phyloP scores from a whole-genome alignment of 2,329 filamentous ascomycete species.

The Myriosclerotinia curreyana region DNA sequence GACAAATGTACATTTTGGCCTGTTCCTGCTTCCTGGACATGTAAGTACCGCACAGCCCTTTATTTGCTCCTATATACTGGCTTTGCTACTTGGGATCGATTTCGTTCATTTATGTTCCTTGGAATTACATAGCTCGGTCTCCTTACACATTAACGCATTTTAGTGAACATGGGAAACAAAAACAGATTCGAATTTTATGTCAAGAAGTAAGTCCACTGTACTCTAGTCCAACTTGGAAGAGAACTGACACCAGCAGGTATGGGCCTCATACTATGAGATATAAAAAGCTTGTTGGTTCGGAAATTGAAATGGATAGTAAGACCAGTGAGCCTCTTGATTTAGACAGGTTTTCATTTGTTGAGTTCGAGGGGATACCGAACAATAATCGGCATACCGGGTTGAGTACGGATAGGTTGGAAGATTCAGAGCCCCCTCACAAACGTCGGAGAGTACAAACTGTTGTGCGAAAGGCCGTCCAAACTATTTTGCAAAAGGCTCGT shows the following conservation, averaged over 20 bases:
- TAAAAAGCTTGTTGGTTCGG: neutral
- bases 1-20: neutral
- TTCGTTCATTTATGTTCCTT: neutral
- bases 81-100: neutral
- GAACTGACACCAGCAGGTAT: neutral
- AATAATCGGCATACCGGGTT: no score
- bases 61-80: neutral
- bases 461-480: neutral
- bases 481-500: neutral
- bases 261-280: neutral
- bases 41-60: neutral
- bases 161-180: conserved; percentile 6
- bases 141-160: neutral
- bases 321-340: fast-evolving
- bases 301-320: neutral
- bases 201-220: conserved; percentile 1
- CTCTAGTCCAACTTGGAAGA: neutral
- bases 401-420: neutral
- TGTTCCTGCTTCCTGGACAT: neutral
- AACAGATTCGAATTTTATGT: neutral
- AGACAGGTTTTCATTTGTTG: neutral
- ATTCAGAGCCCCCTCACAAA: neutral
- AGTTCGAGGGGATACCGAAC: conserved; percentile 10
- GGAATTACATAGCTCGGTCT: neutral
- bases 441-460: neutral